phyloP scores from a whole-genome alignment of 1,284 basidiomycete species.

The Pseudozyma tsukubaensis region DNA sequence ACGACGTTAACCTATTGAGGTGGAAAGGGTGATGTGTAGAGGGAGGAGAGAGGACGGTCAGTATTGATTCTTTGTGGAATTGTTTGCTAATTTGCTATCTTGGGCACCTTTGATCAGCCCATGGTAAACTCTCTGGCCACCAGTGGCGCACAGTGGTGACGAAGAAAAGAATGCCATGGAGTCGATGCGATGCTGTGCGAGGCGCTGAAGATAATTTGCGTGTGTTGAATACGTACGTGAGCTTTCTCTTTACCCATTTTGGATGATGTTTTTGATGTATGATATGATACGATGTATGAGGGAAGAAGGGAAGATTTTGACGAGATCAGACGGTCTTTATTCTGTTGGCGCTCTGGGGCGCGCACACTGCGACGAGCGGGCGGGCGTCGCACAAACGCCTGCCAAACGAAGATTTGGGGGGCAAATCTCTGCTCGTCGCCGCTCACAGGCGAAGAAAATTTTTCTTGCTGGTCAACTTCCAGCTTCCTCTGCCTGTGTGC shows the following conservation, averaged over 20 bases:
- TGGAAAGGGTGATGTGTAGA: background rate
- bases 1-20: constrained; percentile 68
- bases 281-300: constrained; percentile 54
- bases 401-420: constrained; percentile 12
- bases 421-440: constrained; percentile 9
- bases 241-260: constrained; percentile 64
- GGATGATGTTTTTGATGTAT: constrained; percentile 41
- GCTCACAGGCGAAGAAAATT: constrained; percentile 41
- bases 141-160: background rate
- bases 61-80: background rate
- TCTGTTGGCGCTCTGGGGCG: constrained; percentile 20
- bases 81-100: background rate
- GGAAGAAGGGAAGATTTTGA: constrained; percentile 38
- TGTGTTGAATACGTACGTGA: constrained; percentile 50
- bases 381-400: background rate
- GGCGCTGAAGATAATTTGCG: background rate
- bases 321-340: constrained; percentile 32
- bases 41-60: constrained; percentile 7
- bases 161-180: constrained; percentile 4
- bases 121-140: background rate
- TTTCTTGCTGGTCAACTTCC: constrained; percentile 43
- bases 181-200: background rate
- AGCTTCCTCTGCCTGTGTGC: constrained; percentile 30
- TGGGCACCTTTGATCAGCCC: background rate
- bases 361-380: constrained; percentile 4